These are phyloP conservation scores for Artomyces pyxidatus DNA, from an alignment of 768 basidiomycete genomes.

Conservation along the genomic window DNA sequence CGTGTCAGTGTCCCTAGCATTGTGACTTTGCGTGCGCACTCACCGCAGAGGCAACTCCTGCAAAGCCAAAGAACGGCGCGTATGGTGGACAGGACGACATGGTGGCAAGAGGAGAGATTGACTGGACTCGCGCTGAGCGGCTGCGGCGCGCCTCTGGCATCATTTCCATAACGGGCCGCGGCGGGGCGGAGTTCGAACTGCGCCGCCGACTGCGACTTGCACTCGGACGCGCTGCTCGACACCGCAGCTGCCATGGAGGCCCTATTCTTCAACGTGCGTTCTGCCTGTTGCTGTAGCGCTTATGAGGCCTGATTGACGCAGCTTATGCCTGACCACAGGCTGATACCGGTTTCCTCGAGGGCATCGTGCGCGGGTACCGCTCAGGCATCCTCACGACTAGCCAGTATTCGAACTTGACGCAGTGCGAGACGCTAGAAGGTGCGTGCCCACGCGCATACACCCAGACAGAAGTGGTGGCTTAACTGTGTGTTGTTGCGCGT, in stretches of 20 bases:
- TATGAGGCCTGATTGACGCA: constrained; percentile 22
- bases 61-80: constrained; percentile 96
- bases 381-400: constrained; percentile 81
- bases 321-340: constrained; percentile 35
- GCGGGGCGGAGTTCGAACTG: constrained; percentile 14
- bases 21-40: constrained; percentile 20
- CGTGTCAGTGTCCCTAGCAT: background rate
- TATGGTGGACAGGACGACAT: constrained; percentile 85
- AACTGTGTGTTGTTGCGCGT: background rate
- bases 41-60: constrained; percentile 93
- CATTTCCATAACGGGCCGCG: background rate
- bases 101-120: constrained; percentile 3
- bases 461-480: no score
- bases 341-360: constrained; percentile 70
- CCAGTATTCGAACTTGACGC: constrained; percentile 89
- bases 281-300: background rate
- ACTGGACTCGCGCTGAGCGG: background rate
- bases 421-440: constrained; percentile 98
- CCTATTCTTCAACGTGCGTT: constrained; percentile 76
- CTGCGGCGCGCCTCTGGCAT: background rate
- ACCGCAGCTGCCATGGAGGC: constrained; percentile 56
- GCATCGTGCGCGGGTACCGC: constrained; percentile 87
- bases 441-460: constrained; percentile 10
- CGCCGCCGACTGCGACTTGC: background rate
- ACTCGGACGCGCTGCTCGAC: background rate